A percentile compares a stretch with the other conserved stretches of the same genome.
phyloP scores from a whole-genome alignment of 2,329 filamentous ascomycete genomes.

The Eutypella sp. region DNA sequence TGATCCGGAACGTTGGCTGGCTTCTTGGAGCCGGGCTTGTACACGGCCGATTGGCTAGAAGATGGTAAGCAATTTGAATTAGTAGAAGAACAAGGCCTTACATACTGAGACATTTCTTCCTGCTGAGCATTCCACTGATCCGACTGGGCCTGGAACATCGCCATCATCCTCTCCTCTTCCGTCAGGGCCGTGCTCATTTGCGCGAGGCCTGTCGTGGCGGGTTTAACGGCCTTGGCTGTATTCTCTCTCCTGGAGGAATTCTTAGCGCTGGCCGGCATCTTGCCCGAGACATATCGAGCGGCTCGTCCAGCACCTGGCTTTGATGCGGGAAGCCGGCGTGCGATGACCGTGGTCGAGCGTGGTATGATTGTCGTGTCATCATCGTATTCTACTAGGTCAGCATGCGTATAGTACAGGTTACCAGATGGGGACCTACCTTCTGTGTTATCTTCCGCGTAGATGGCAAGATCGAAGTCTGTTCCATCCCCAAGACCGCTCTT shows the following conservation, averaged over 20 bases:
- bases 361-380: conserved; percentile 98
- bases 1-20: conserved; percentile 80
- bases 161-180: conserved; percentile 89
- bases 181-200: conserved; percentile 77
- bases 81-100: conserved; percentile 13
- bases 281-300: conserved; percentile 91
- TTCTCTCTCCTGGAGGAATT: conserved; percentile 67
- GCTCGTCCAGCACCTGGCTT: conserved; percentile 86
- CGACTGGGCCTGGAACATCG: conserved; percentile 84
- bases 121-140: conserved; percentile 92
- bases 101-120: conserved; percentile 81
- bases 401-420: background rate
- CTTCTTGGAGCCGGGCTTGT: conserved; percentile 59
- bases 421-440: conserved; percentile 62
- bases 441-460: conserved; percentile 86
- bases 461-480: conserved; percentile 90
- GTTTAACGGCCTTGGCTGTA: conserved; percentile 54
- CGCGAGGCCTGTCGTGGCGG: conserved; percentile 51
- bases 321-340: conserved; percentile 75
- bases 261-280: conserved; percentile 86
- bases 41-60: conserved; percentile 56
- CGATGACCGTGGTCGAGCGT: conserved; percentile 88
- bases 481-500: conserved; percentile 92
- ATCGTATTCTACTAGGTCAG: conserved; percentile 70
- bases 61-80: conserved; percentile 5